Base-by-base conservation (phyloP, 306 rosid species). In the Cicer chorassanicum region DNA sequence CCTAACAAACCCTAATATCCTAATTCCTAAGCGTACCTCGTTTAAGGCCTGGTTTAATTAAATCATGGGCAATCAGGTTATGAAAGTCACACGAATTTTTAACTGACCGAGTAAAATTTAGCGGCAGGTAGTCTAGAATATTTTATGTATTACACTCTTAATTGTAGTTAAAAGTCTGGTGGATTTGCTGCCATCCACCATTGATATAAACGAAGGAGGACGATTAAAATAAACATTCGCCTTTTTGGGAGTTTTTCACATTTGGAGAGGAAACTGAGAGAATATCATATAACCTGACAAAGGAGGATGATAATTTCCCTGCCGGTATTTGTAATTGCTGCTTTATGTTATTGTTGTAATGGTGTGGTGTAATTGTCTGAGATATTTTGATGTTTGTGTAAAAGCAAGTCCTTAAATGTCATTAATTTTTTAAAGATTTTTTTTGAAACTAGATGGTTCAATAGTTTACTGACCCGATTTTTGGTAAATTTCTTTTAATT, bases 401-500 rank as follows among this genome's bases (percentile, higher is more conserved):
- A 57, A 56, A 48, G 15, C 66, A 74, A 19, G 12, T 67, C 24
- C 66, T 67, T 60, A 59, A 13, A 13, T 53, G 8, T 38, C 62
- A 40, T 50, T 65, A 29, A 64, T 4, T 67, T 41, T 43, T 71
- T 45, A 10, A 55, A 57, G 64, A 60, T 76, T 53, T 66, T 51
- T 63, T 51, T 63, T 72, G 34, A 55, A 72, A 51, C 21, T 60
- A 14, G 34, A 53, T 76, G 34, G 19, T 41, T 81, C 60, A 34
- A 14, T 69, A 46, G 60, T 70, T 75, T 72, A 43, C 66, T 81
- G 72, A 84, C 78, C 48, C 43, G 40, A 65, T 69, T 54, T 19
- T 15, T 38, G 5, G 29, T 1, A 70, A 69, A 24, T 49, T 39
- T 36, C 81, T 43, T 78, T 51, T 78, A 44, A 43, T 53, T 18